phyloP scores from a whole-genome alignment of 106 monocot species.

The Platanthera zijinensis region DNA sequence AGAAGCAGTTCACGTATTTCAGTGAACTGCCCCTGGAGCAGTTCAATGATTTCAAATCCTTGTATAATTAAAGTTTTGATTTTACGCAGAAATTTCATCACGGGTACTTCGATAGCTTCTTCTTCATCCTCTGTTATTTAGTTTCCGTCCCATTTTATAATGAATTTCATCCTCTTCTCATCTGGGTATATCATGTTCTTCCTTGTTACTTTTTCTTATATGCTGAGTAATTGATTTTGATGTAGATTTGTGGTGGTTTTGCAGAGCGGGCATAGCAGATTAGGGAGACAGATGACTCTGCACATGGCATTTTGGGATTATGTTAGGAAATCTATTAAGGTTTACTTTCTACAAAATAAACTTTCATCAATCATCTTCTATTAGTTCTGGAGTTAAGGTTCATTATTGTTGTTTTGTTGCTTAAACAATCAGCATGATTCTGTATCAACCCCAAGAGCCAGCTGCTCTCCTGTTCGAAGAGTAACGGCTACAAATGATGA shows the following conservation, averaged over 20 bases:
- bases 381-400: neutral
- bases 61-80: neutral
- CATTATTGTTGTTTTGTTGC: too few species aligned
- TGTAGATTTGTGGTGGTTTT: too few species aligned
- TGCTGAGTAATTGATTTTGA: too few species aligned
- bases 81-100: constrained; percentile 39
- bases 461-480: too few species aligned
- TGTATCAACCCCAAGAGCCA: constrained; percentile 50
- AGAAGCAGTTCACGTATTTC: too few species aligned
- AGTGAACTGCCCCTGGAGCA: too few species aligned
- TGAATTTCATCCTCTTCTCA: too few species aligned
- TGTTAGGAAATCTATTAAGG: constrained; percentile 76
- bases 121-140: constrained; percentile 68
- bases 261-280: constrained; percentile 80
- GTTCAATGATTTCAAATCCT: too few species aligned
- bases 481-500: constrained; percentile 42
- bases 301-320: constrained; percentile 92
- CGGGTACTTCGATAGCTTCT: constrained; percentile 48
- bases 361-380: neutral
- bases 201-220: too few species aligned
- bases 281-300: constrained; percentile 74
- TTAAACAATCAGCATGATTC: constrained; percentile 25
- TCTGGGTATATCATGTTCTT: too few species aligned
- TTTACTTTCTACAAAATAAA: constrained; percentile 5
- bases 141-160: too few species aligned